phyloP scores from a whole-genome alignment of 371 early-diverging fungal species.

The Mortierella polycephala region DNA sequence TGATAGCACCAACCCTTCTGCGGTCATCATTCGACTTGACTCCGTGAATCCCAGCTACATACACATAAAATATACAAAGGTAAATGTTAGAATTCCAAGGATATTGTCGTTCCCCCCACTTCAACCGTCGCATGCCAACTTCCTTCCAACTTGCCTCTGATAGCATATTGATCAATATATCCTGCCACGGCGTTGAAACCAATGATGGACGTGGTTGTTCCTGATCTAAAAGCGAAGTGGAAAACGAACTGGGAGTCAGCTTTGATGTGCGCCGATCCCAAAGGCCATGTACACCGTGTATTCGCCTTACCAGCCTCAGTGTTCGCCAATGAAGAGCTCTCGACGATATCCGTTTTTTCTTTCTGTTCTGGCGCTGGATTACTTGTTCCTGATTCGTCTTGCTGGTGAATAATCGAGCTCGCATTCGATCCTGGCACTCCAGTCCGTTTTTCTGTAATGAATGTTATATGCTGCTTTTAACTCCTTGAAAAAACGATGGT shows the following conservation, averaged over 20 bases:
- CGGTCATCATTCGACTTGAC: conserved; percentile 51
- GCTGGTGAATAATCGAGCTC: no score
- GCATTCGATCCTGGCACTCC: no score
- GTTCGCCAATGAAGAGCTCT: no score
- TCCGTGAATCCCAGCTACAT: conserved; percentile 40
- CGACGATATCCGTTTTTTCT: no score
- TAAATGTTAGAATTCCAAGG: neutral
- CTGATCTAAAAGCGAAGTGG: neutral
- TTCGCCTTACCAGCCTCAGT: no score
- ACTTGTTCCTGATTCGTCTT: no score
- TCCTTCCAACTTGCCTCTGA: conserved; percentile 27
- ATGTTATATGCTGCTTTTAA: no score
- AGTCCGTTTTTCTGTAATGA: no score
- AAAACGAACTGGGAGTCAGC: neutral
- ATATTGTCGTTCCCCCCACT: neutral
- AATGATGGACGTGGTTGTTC: conserved; percentile 6
- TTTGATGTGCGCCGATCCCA: neutral
- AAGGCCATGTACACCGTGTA: no score
- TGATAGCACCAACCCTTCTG: conserved; percentile 45
- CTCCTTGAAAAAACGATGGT: no score
- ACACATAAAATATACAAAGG: neutral
- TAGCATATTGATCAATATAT: conserved; percentile 34
- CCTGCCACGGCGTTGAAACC: conserved; percentile 33
- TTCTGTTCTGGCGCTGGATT: no score
- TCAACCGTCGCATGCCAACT: neutral